phyloP scores from a whole-genome alignment of 78 protist genomes.

The Dictyostelium firmibasis region DNA sequence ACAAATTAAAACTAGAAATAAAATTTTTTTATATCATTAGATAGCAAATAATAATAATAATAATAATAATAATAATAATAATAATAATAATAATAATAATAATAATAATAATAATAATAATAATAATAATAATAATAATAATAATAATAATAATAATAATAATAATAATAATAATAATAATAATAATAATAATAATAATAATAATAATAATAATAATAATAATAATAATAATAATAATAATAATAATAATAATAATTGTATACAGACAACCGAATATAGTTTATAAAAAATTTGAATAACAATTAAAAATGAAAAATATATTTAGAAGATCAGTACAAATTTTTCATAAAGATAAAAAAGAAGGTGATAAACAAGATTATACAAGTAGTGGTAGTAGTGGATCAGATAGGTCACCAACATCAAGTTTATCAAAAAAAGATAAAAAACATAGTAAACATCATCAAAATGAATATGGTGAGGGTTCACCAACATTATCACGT shows the following conservation, averaged over 20 bases:
- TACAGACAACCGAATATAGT: no score
- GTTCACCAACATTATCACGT: slow-evolving; percentile 5
- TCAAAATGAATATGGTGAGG: not conserved
- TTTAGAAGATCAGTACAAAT: slow-evolving; percentile 78
- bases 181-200: no score
- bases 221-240: not conserved
- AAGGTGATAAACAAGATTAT: not conserved
- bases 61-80: not conserved
- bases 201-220: no score
- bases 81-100: not conserved
- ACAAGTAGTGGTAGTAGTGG: not conserved
- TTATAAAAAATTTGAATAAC: not conserved
- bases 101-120: not conserved
- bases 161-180: not conserved
- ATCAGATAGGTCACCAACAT: not conserved
- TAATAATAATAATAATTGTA: no score
- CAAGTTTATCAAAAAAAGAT: slow-evolving; percentile 15
- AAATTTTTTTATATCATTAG: not conserved
- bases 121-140: not conserved
- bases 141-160: not conserved
- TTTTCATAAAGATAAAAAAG: slow-evolving; percentile 50
- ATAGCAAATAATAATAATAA: not conserved
- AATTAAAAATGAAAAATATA: slow-evolving; percentile 58
- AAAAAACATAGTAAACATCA: slow-evolving; percentile 2
- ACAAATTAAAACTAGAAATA: not conserved